Percentiles rank a stretch among this genome's conserved stretches.
Evolutionary conservation across 1,284 basidiomycete species (phyloP).

Genomic region (Trametes hirsuta): DNA sequence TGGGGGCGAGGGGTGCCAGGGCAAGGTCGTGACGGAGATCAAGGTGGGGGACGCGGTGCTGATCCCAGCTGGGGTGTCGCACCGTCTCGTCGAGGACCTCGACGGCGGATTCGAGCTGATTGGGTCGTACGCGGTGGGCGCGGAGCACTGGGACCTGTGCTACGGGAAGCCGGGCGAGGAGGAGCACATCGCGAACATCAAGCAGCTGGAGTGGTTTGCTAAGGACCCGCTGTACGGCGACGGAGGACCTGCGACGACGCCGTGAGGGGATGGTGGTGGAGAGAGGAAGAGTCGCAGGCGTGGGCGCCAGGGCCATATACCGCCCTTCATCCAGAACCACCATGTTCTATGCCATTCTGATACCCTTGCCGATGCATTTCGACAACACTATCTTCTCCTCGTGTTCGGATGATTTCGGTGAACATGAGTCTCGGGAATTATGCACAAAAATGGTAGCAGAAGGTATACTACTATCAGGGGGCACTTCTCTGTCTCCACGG

Average conservation of each 20-base stretch:
- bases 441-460: too few relatives aligned
- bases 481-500: too few relatives aligned
- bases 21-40: constrained; percentile 36
- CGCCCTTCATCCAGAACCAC: background rate
- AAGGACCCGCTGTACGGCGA: constrained; percentile 46
- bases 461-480: too few relatives aligned
- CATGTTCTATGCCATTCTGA: background rate
- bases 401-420: too few relatives aligned
- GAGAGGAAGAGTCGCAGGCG: background rate
- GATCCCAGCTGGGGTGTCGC: constrained; percentile 45
- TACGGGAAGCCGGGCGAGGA: constrained; percentile 34
- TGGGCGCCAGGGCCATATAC: background rate
- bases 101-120: constrained; percentile 44
- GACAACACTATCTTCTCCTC: background rate
- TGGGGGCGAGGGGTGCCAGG: constrained; percentile 42
- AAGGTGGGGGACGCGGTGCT: constrained; percentile 43
- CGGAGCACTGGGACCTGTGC: constrained; percentile 44
- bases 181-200: constrained; percentile 35
- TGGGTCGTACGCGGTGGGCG: constrained; percentile 42
- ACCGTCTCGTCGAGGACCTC: constrained; percentile 38
- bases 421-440: too few relatives aligned
- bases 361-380: background rate
- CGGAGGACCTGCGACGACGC: constrained; percentile 34
- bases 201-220: constrained; percentile 40
- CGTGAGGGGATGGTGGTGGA: constrained; percentile 1